phyloP scores from a whole-genome alignment of 495 filamentous ascomycete genomes.

The Letharia lupina region DNA sequence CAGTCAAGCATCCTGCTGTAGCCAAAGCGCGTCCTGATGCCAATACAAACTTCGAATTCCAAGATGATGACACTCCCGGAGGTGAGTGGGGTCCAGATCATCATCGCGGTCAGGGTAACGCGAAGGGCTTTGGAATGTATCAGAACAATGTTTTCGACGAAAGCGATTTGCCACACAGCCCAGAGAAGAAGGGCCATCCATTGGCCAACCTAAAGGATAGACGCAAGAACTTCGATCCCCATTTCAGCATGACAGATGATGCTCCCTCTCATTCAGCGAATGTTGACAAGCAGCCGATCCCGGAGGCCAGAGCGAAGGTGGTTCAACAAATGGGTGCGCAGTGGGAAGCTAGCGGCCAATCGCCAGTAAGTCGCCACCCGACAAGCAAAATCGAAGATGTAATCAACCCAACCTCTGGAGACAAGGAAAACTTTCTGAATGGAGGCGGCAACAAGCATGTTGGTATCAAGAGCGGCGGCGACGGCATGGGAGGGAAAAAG shows the following conservation, averaged over 20 bases:
- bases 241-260: constrained; percentile 61
- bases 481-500: constrained; percentile 69
- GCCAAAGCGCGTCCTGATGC: constrained; percentile 67
- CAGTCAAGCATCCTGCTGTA: constrained; percentile 45
- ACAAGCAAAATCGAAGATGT: constrained; percentile 27
- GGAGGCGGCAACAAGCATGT: constrained; percentile 25
- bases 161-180: constrained; percentile 34
- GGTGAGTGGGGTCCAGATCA: constrained; percentile 30
- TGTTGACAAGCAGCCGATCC: constrained; percentile 35
- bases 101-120: constrained; percentile 44
- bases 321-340: constrained; percentile 23
- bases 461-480: constrained; percentile 53
- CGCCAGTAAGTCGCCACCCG: constrained; percentile 18
- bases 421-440: constrained; percentile 27
- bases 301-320: constrained; percentile 23
- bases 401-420: constrained; percentile 10
- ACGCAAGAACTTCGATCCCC: constrained; percentile 61
- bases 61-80: constrained; percentile 43
- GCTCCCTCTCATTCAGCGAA: constrained; percentile 38
- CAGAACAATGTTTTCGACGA: constrained; percentile 62
- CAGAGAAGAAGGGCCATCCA: constrained; percentile 31
- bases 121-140: constrained; percentile 65
- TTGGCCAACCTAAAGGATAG: constrained; percentile 60
- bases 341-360: constrained; percentile 22
- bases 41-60: constrained; percentile 69